Percentiles rank a stretch among this genome's conserved stretches.
Conservation (phyloP, 257 asterid species). For the Coffea canephora region DNA sequence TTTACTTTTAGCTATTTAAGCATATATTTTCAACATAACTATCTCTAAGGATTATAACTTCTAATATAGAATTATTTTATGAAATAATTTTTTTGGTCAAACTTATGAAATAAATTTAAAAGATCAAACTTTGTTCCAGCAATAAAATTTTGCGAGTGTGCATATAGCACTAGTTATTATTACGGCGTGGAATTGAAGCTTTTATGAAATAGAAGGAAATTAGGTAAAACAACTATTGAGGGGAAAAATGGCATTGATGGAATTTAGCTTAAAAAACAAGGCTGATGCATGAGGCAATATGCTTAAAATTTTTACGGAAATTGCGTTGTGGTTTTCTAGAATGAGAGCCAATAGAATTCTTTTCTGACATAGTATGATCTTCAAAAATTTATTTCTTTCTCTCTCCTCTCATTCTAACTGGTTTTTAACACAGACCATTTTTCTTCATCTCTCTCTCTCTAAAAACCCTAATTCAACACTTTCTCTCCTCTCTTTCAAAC, state of each 20-base stretch:
- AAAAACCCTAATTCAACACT: conserved; percentile 60
- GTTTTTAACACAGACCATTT: conserved; percentile 25
- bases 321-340: conserved; percentile 15
- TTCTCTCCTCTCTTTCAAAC: conserved; percentile 21
- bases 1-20: too few relatives aligned
- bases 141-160: too few relatives aligned
- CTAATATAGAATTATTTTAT: too few relatives aligned
- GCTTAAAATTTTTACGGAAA: background rate
- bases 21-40: too few relatives aligned
- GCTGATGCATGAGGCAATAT: background rate
- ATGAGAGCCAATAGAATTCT: conserved; percentile 29
- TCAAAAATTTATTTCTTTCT: conserved; percentile 14
- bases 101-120: too few relatives aligned
- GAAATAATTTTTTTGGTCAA: too few relatives aligned
- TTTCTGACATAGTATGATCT: conserved; percentile 20
- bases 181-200: background rate
- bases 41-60: too few relatives aligned
- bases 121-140: too few relatives aligned
- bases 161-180: too few relatives aligned
- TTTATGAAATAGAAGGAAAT: too few relatives aligned
- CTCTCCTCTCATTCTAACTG: conserved; percentile 15
- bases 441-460: conserved; percentile 23
- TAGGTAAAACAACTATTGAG: background rate
- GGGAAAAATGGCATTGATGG: background rate
- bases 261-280: background rate